These are phyloP conservation scores for Hemileia vastatrix DNA, from an alignment of 1,284 basidiomycete species.

Conservation along the genomic window DNA sequence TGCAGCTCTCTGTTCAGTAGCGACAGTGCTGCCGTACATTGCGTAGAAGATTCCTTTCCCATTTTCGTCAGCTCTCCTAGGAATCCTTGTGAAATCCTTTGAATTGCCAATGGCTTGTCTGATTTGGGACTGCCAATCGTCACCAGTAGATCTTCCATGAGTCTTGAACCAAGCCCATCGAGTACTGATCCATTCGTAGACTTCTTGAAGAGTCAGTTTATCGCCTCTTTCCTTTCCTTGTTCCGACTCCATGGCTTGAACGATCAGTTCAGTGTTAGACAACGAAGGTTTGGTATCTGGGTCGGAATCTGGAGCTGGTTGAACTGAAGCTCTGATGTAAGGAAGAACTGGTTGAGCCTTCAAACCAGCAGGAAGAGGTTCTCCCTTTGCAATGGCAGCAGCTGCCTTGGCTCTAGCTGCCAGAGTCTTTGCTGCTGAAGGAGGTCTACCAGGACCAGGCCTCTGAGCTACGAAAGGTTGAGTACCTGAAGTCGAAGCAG, in stretches of 20 bases:
- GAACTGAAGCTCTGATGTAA: neutral
- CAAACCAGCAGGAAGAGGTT: neutral
- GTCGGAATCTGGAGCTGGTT: neutral
- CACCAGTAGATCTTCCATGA: no score
- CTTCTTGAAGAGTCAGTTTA: slow-evolving; percentile 79
- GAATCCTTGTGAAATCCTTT: slow-evolving; percentile 37
- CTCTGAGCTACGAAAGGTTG: neutral
- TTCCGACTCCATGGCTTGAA: slow-evolving; percentile 35
- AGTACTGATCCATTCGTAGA: slow-evolving; percentile 80
- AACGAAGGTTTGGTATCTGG: slow-evolving; percentile 37
- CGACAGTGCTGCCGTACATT: slow-evolving; percentile 32
- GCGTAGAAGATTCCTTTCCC: slow-evolving; percentile 42
- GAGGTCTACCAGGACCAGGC: neutral
- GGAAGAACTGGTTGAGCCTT: neutral
- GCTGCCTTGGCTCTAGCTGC: neutral
- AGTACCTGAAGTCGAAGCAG: neutral
- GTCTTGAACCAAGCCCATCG: slow-evolving; percentile 72
- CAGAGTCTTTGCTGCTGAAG: neutral
- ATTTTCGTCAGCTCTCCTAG: slow-evolving; percentile 35
- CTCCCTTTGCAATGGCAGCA: neutral
- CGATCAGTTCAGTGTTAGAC: slow-evolving; percentile 38
- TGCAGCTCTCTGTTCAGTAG: slow-evolving; percentile 30
- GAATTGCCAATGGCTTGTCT: slow-evolving; percentile 38
- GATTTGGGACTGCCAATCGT: slow-evolving; percentile 41
- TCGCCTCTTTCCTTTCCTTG: no score